Conservation (phyloP, 1,284 basidiomycete genomes). For the Pseudozyma flocculosa region DNA sequence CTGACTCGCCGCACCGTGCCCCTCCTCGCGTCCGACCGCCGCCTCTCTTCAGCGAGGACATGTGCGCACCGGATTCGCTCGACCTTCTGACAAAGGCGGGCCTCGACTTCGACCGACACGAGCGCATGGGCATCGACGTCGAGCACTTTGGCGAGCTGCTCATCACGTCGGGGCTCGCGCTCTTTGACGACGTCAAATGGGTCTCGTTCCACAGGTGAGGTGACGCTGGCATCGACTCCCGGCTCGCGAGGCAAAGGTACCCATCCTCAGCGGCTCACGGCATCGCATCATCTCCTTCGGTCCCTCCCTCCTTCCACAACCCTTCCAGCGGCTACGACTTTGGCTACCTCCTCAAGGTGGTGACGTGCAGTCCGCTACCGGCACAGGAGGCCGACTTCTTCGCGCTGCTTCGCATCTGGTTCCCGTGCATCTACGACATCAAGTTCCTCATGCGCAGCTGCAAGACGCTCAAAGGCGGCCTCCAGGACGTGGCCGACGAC, state of each 20-base stretch:
- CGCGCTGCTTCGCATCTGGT: slow-evolving; percentile 84
- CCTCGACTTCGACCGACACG: slow-evolving; percentile 90
- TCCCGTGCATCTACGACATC: slow-evolving; percentile 95
- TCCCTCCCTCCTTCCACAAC: background rate
- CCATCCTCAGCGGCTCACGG: too few species aligned
- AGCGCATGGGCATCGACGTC: slow-evolving; percentile 86
- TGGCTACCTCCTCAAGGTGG: slow-evolving; percentile 93
- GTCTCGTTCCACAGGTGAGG: slow-evolving; percentile 95
- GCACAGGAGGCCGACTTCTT: slow-evolving; percentile 89
- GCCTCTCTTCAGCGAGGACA: slow-evolving; percentile 73
- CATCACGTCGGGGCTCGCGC: slow-evolving; percentile 90
- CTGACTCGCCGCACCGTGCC: too few species aligned
- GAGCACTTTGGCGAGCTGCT: slow-evolving; percentile 96
- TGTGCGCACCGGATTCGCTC: slow-evolving; percentile 96
- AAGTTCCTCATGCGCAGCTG: slow-evolving; percentile 90
- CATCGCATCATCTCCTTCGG: background rate
- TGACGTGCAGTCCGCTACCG: slow-evolving; percentile 84
- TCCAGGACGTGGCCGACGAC: slow-evolving; percentile 95
- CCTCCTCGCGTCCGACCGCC: too few species aligned
- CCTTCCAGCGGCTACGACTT: slow-evolving; percentile 89
- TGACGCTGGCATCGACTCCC: too few species aligned
- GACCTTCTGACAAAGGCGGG: slow-evolving; percentile 92
- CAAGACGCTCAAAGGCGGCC: slow-evolving; percentile 86
- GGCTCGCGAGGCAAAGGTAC: too few species aligned
- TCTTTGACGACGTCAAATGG: slow-evolving; percentile 90